These are phyloP conservation scores for Linnemannia hyalina DNA, from an alignment of 192 early-diverging fungal species.

Conservation along the genomic window DNA sequence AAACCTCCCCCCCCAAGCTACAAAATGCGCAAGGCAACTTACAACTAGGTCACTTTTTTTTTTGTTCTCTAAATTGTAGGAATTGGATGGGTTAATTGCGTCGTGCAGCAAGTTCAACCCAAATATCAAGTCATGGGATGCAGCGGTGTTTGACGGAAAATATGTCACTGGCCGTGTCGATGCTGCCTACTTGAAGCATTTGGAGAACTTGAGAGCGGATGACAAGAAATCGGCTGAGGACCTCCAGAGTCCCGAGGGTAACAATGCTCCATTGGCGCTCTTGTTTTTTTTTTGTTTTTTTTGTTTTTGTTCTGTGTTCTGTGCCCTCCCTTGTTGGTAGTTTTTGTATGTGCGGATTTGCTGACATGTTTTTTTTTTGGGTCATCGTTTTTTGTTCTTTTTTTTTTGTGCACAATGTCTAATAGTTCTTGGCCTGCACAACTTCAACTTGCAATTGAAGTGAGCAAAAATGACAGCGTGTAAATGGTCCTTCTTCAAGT, in stretches of 20 bases:
- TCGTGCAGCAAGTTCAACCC: slow-evolving; percentile 90
- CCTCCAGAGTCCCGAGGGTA: slow-evolving; percentile 32
- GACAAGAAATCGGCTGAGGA: slow-evolving; percentile 41
- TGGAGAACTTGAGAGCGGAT: slow-evolving; percentile 65
- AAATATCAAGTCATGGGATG: slow-evolving; percentile 84
- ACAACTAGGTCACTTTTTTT: background rate
- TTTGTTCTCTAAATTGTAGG: slow-evolving; percentile 40
- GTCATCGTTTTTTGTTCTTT: background rate
- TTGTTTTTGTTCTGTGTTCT: background rate
- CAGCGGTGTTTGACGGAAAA: slow-evolving; percentile 94
- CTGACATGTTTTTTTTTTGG: background rate
- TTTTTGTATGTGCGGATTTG: background rate
- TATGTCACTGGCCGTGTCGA: slow-evolving; percentile 90
- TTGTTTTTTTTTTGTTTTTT: background rate
- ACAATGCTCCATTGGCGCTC: background rate
- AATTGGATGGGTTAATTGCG: slow-evolving; percentile 84
- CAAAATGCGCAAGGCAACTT: too few species aligned
- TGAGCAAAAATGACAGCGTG: background rate
- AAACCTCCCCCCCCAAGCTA: too few species aligned
- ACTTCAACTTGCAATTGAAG: slow-evolving; percentile 15
- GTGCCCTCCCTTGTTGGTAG: background rate
- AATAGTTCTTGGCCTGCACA: slow-evolving; percentile 9
- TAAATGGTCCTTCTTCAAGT: background rate
- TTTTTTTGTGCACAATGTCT: background rate
- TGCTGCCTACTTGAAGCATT: slow-evolving; percentile 70